Percentiles rank a stretch among this genome's conserved stretches.
Evolutionary conservation across 139 green algal genomes (phyloP).

Genomic region (Picochlorum sp.): DNA sequence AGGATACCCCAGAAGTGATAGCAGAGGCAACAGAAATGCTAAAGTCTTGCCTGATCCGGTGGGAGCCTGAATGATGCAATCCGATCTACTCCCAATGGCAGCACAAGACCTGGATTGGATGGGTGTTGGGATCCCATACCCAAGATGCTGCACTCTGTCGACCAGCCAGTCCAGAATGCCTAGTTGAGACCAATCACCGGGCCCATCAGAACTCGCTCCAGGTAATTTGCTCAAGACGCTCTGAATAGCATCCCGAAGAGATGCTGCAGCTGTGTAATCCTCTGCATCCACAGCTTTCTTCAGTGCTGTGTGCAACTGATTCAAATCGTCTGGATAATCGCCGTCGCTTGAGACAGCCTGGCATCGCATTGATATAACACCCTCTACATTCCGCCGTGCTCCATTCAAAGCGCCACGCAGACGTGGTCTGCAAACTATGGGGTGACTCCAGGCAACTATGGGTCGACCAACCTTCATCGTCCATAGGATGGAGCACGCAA

Average conservation of each 20-base stretch:
- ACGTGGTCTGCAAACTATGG: no score
- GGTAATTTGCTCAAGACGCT: conserved; percentile 1
- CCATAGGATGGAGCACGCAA: no score
- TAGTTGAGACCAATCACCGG: conserved; percentile 45
- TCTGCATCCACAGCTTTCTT: conserved; percentile 31
- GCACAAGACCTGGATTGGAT: conserved; percentile 53
- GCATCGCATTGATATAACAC: no score
- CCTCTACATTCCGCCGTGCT: no score
- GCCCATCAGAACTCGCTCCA: background rate
- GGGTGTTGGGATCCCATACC: conserved; percentile 64
- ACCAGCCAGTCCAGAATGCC: conserved; percentile 63
- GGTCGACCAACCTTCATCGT: no score
- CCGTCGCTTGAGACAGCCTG: no score
- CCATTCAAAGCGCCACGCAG: no score
- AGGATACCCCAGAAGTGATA: conserved; percentile 57
- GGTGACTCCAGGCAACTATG: no score
- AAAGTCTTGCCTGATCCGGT: conserved; percentile 80
- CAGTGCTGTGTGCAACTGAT: conserved; percentile 63
- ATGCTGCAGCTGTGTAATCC: conserved; percentile 50
- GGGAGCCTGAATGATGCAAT: conserved; percentile 52
- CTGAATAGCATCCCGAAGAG: conserved; percentile 35
- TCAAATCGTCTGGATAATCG: conserved; percentile 40
- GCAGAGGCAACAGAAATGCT: conserved; percentile 58
- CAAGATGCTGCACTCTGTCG: conserved; percentile 57
- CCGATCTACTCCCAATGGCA: conserved; percentile 43